Evolutionary conservation across 768 basidiomycete species (phyloP).

Genomic region (Lactarius quietus): DNA sequence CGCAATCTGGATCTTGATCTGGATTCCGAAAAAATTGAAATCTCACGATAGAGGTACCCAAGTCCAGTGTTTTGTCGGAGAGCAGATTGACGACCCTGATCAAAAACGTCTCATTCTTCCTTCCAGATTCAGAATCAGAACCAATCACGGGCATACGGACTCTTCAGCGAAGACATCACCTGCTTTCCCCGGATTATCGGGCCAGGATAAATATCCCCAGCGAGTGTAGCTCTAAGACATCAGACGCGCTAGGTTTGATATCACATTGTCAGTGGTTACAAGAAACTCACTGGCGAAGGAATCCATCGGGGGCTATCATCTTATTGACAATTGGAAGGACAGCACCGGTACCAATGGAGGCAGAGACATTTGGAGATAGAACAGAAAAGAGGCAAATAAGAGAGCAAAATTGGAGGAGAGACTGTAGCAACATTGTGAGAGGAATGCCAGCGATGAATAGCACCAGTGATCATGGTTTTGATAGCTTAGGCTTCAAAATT

Average conservation of each 20-base stretch:
- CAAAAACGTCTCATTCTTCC: conserved; percentile 5
- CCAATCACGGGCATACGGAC: background rate
- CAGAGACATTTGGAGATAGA: background rate
- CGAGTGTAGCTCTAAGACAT: conserved; percentile 7
- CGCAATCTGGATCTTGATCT: too few species aligned
- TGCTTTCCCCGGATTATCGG: conserved; percentile 12
- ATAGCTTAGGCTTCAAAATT: too few species aligned
- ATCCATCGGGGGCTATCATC: conserved; percentile 20
- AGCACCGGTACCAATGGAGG: conserved; percentile 2
- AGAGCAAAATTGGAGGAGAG: background rate
- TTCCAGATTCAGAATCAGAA: background rate
- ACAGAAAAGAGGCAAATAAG: conserved; percentile 6
- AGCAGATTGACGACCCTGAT: conserved; percentile 8
- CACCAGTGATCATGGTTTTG: background rate
- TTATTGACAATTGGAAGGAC: conserved; percentile 8
- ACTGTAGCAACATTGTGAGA: background rate
- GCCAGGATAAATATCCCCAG: conserved; percentile 6
- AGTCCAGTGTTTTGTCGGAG: conserved; percentile 1
- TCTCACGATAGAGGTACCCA: conserved; percentile 16
- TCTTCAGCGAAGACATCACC: background rate
- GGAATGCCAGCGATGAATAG: background rate
- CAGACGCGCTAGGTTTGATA: background rate
- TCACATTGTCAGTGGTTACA: background rate
- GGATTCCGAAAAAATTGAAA: background rate
- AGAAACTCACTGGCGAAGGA: conserved; percentile 15